These are phyloP conservation scores for Neofusicoccum cordaticola DNA, from an alignment of 2,329 filamentous ascomycete species.

Conservation along the genomic window DNA sequence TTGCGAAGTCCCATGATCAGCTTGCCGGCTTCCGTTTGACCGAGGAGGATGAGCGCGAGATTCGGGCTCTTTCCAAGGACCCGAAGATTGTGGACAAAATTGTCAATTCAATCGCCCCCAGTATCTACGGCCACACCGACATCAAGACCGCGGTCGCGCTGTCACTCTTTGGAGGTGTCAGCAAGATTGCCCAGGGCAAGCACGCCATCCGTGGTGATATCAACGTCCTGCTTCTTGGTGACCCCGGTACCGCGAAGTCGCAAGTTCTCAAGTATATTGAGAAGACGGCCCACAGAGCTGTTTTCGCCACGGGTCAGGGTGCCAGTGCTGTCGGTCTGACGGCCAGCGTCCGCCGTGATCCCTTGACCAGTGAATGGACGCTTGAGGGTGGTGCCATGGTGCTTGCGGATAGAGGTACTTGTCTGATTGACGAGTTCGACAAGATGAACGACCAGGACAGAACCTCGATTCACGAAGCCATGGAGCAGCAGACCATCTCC, in stretches of 20 bases:
- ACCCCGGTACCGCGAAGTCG: slow-evolving; percentile 96
- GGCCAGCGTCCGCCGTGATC: slow-evolving; percentile 91
- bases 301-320: slow-evolving; percentile 98
- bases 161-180: slow-evolving; percentile 90
- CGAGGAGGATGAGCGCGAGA: slow-evolving; percentile 89
- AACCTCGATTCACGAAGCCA: slow-evolving; percentile 97
- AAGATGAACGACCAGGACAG: slow-evolving; percentile 99
- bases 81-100: slow-evolving; percentile 91
- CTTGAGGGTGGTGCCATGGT: slow-evolving; percentile 99
- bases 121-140: slow-evolving; percentile 94
- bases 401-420: slow-evolving; percentile 90
- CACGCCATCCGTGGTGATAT: slow-evolving; percentile 95
- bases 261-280: slow-evolving; percentile 97
- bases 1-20: slow-evolving; percentile 96
- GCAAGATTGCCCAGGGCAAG: slow-evolving; percentile 83
- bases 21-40: slow-evolving; percentile 94
- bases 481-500: slow-evolving; percentile 99
- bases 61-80: slow-evolving; percentile 82
- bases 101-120: slow-evolving; percentile 88
- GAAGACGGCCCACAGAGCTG: slow-evolving; percentile 91
- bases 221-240: slow-evolving; percentile 93
- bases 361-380: slow-evolving; percentile 91
- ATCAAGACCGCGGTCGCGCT: slow-evolving; percentile 96
- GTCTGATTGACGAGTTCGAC: slow-evolving; percentile 99
- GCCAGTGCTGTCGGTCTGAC: slow-evolving; percentile 97